These are phyloP conservation scores for Ophiostoma sp. DNA, from an alignment of 2,329 filamentous ascomycete species.

Conservation along the genomic window DNA sequence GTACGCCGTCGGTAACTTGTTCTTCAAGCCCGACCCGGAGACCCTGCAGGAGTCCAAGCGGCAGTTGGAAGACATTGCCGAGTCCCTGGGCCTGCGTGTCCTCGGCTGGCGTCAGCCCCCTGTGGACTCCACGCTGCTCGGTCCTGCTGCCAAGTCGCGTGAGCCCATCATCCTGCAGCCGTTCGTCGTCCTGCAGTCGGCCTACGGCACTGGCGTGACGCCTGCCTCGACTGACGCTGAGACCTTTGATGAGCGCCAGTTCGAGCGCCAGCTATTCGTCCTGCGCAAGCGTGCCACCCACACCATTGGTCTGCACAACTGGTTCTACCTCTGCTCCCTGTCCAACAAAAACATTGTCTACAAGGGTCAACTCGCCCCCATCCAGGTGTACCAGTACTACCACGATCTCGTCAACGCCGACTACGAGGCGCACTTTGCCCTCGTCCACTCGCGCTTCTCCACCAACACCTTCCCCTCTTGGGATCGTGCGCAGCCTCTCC, in stretches of 20 bases:
- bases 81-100: constrained; percentile 82
- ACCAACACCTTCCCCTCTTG: constrained; percentile 98
- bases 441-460: constrained; percentile 96
- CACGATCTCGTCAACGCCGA: constrained; percentile 95
- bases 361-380: constrained; percentile 91
- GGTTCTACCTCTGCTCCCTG: constrained; percentile 97
- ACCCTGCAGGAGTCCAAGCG: constrained; percentile 85
- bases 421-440: constrained; percentile 94
- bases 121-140: constrained; percentile 87
- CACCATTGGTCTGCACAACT: constrained; percentile 92
- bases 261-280: constrained; percentile 92
- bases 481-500: constrained; percentile 96
- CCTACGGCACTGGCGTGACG: constrained; percentile 78
- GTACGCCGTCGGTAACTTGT: constrained; percentile 96
- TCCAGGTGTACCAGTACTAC: constrained; percentile 98
- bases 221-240: constrained; percentile 77
- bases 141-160: constrained; percentile 86
- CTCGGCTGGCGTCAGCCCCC: constrained; percentile 96
- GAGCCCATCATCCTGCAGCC: constrained; percentile 95
- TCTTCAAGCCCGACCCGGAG: constrained; percentile 96
- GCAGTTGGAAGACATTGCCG: constrained; percentile 92
- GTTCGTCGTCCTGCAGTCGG: constrained; percentile 83
- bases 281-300: constrained; percentile 94
- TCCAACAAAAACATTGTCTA: constrained; percentile 99
- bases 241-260: constrained; percentile 78